A percentile compares a stretch with the other conserved stretches of the same genome.
phyloP scores from a whole-genome alignment of 805 yeast genomes.

The Candida sakaeoensis region DNA sequence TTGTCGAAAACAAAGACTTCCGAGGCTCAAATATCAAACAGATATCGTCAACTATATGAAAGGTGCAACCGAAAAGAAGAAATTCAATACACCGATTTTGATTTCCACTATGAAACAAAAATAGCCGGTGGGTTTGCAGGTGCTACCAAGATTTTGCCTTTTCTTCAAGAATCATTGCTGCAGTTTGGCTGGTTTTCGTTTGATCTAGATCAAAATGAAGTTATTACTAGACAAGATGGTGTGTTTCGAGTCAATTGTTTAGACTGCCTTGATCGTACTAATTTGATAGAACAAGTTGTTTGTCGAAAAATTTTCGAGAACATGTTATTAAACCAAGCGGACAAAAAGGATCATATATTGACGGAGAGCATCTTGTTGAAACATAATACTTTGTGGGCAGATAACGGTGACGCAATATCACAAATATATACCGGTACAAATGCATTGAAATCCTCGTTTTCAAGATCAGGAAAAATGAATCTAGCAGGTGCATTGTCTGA shows the following conservation, averaged over 20 bases:
- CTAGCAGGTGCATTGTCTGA: conserved; percentile 96
- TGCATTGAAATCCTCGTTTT: conserved; percentile 80
- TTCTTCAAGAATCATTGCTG: conserved; percentile 61
- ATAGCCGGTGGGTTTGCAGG: conserved; percentile 79
- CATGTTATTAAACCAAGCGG: conserved; percentile 23
- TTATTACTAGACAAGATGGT: conserved; percentile 78
- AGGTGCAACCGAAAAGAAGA: conserved; percentile 33
- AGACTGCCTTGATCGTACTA: conserved; percentile 90
- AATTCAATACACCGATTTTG: conserved; percentile 71
- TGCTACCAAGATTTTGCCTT: conserved; percentile 65
- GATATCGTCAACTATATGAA: conserved; percentile 60
- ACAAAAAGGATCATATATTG: conserved; percentile 13
- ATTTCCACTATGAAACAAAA: conserved; percentile 91
- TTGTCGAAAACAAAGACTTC: conserved; percentile 70
- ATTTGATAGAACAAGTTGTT: conserved; percentile 80
- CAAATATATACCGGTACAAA: conserved; percentile 59
- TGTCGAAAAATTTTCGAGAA: conserved; percentile 65
- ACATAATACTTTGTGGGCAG: conserved; percentile 80
- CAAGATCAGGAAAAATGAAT: conserved; percentile 94
- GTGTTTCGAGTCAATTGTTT: conserved; percentile 90
- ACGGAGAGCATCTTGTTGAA: conserved; percentile 57
- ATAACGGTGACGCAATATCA: conserved; percentile 64
- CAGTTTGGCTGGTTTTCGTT: conserved; percentile 81
- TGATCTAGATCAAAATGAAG: conserved; percentile 53
- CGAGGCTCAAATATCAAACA: conserved; percentile 66